Evolutionary conservation across 163 green algal genomes (phyloP).

Genomic region (Prototheca stagnorum): DNA sequence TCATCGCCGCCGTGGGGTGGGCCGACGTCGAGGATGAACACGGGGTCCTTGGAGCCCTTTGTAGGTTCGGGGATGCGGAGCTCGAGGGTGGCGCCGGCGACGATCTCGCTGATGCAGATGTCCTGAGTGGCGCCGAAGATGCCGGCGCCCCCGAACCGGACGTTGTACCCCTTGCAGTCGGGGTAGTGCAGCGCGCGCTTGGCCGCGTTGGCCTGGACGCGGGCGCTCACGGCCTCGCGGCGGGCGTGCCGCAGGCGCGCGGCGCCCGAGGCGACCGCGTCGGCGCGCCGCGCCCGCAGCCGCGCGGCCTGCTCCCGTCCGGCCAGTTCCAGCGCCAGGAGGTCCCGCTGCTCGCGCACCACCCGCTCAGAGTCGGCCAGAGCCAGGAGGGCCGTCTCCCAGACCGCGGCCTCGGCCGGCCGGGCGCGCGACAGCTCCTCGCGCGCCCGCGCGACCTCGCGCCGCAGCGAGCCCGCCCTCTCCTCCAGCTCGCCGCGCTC

Average conservation of each 20-base stretch:
- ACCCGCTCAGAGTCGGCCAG: constrained; percentile 58
- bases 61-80: too few relatives aligned
- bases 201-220: constrained; percentile 35
- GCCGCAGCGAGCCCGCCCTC: constrained; percentile 7
- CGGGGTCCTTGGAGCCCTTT: too few relatives aligned
- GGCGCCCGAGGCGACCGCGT: constrained; percentile 29
- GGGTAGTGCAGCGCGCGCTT: constrained; percentile 59
- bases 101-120: constrained; percentile 45
- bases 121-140: constrained; percentile 56
- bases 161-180: constrained; percentile 43
- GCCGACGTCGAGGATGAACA: too few relatives aligned
- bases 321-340: constrained; percentile 37
- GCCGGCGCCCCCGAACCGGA: constrained; percentile 41
- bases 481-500: constrained; percentile 17
- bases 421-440: constrained; percentile 11
- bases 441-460: constrained; percentile 12
- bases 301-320: constrained; percentile 29
- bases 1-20: too few relatives aligned
- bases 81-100: constrained; percentile 22
- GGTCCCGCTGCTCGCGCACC: constrained; percentile 41
- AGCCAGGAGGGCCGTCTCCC: constrained; percentile 36
- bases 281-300: constrained; percentile 21
- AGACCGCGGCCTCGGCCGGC: constrained; percentile 24
- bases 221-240: constrained; percentile 33
- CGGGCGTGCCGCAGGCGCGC: constrained; percentile 34